Base-by-base conservation (phyloP, 2,329 filamentous ascomycete species). In the Massarina eburnea region DNA sequence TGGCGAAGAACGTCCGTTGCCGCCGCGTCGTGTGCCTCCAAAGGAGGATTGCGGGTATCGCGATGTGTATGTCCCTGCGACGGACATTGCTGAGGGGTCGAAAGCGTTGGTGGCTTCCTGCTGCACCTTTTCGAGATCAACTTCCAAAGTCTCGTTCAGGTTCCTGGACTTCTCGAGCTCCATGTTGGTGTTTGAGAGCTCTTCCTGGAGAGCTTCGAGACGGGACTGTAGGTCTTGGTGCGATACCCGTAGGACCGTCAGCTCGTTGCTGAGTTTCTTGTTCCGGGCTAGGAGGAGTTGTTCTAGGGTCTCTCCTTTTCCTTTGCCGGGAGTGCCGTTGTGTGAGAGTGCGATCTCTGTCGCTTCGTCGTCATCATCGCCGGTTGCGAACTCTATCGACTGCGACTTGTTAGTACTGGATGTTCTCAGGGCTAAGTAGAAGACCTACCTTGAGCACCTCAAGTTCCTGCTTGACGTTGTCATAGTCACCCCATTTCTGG, bases 351-450 rank as follows among this genome's bases (percentile, higher is more conserved):
- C 57, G 37, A 67, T 46, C 21, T 66, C 61, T 3, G 68, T 70
- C 3, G 65, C 57, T 29, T 65, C 63, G 32, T 71, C 73, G 15
- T 95, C 91, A 51, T 80, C 76, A 27, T 92, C 88, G 7, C 89
- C 91, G 0, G 89, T 92, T 2, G 92, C 89, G 61, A 99, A 96
- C 67, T 99, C 94, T 59, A 99, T 96, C 57, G 92, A 95, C 81
- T 81, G 8, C 27, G 15, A 8, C 24, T 10, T 10, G 41, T 62
- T 37, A 65, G 56, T 18, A 39, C 22, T 22, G 18, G 10, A 10
- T 10, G 1, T 2, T 15, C 2, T 8, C 8, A 4, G 4, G 1
- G 12, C 15, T 3, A 4, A 2, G 3, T 10, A 22, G 3, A 38
- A 6, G 39, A 55, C 63, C 47, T 64, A 80, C 80, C 68, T 96